Base-by-base conservation (phyloP, 2,329 filamentous ascomycete species). In the Colletotrichum sojae region DNA sequence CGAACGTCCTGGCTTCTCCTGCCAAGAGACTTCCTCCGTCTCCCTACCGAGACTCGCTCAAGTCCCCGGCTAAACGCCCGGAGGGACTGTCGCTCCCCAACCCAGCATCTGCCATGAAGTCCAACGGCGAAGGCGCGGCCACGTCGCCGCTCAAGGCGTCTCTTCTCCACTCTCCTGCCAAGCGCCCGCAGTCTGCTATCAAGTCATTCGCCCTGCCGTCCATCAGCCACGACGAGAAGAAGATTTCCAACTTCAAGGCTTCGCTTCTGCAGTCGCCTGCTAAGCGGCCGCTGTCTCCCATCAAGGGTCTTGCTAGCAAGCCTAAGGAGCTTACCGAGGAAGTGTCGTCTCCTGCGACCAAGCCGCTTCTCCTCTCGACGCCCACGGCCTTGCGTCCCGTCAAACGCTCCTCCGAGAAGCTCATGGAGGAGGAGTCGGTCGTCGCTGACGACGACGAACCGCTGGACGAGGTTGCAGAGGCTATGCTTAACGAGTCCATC, bases 11-110 rank as follows among this genome's bases (percentile, higher is more conserved):
- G 51, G 81, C 78, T 20, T 90, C 88, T 52, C 88, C 89, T 2
- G 86, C 88, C n/a, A 85, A 87, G 63, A 83, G 88, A 31, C 82
- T 83, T 9, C 83, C 86, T 2, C 73, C 83, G 5, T 86, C 87
- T 1, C 85, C 88, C 0, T 82, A 80, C 72, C 90, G 86, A 73
- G 88, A 89, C 25, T 78, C 83, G 0, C 79, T 90, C 75, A 88
- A 83, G 70, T 87, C 86, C 2, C 88, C 89, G 0, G 85, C 89
- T 1, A 88, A 87, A 74, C 81, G 83, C 43, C 75, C 82, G 52
- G 94, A 87, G 2, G 69, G 78, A 1, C 75, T 79, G 27, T 73
- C 55, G 75, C 70, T 70, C 74, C 70, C 70, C 74, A 67, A 67
- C 52, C 67, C 75, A 15, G 77, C 76, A 6, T 79, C 81, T n/a